Conservation (phyloP, 2,329 filamentous ascomycete genomes). For the Sphaceloma murrayae region DNA sequence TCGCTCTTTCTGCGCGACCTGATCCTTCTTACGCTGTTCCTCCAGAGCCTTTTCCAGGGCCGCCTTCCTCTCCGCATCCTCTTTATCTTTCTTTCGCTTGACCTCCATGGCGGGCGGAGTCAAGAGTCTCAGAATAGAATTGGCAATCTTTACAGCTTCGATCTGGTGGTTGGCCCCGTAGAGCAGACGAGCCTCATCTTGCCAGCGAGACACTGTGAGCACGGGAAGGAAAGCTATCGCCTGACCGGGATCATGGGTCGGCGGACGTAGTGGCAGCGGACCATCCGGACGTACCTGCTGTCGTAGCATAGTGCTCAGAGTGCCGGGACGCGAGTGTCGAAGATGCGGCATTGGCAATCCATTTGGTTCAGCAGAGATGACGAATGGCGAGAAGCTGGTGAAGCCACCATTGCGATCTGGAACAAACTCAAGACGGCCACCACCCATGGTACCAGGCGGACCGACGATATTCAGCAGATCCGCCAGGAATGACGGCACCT, state of each 20-base stretch:
- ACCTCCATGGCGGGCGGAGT: slow-evolving; percentile 77
- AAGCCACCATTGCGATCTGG: slow-evolving; percentile 2
- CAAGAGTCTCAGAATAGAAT: slow-evolving; percentile 60
- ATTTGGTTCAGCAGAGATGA: slow-evolving; percentile 16
- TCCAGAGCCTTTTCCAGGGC: slow-evolving; percentile 53
- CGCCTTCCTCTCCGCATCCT: slow-evolving; percentile 55
- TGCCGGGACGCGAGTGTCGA: slow-evolving; percentile 1
- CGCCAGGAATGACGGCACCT: slow-evolving; percentile 14
- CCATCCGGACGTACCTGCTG: slow-evolving; percentile 42
- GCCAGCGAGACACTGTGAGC: slow-evolving; percentile 68
- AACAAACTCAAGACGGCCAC: slow-evolving; percentile 8
- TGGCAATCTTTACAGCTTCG: slow-evolving; percentile 57
- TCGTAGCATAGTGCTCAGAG: slow-evolving; percentile 28
- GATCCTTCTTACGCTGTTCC: slow-evolving; percentile 53
- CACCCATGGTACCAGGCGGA: slow-evolving; percentile 16
- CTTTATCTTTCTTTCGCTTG: slow-evolving; percentile 60
- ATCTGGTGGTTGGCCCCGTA: slow-evolving; percentile 63
- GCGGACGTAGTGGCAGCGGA: slow-evolving; percentile 24
- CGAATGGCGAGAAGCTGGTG: slow-evolving; percentile 15
- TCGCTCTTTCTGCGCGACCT: slow-evolving; percentile 51
- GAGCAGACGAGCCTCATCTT: slow-evolving; percentile 79
- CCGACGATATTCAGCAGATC: slow-evolving; percentile 19
- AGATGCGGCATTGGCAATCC: neutral
- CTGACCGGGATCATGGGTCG: slow-evolving; percentile 54
- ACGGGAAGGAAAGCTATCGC: slow-evolving; percentile 66